A percentile compares a stretch with the other conserved stretches of the same genome.
Conservation (phyloP, 345 rosid species). For the Eucalyptus viminalis region DNA sequence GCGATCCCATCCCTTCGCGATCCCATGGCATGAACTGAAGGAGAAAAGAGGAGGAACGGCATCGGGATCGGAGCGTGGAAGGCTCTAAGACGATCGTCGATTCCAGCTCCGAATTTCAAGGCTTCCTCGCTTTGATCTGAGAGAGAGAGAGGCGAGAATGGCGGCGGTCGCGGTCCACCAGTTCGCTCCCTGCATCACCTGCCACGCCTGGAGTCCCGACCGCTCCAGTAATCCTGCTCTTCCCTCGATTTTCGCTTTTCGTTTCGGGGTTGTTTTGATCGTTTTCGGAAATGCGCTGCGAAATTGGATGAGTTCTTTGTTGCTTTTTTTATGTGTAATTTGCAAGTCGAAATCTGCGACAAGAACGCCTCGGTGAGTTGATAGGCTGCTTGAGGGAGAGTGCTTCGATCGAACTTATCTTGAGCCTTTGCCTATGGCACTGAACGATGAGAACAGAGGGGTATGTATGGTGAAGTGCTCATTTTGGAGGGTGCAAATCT, state of each 20-base stretch:
- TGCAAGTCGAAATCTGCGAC: background rate
- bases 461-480: accelerated
- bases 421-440: background rate
- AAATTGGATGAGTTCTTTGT: background rate
- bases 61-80: background rate
- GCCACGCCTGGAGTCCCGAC: conserved; percentile 98
- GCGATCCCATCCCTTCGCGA: background rate
- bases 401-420: background rate
- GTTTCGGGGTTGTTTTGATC: background rate
- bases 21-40: background rate
- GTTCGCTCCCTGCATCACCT: conserved; percentile 81
- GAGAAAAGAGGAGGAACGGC: background rate
- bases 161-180: conserved; percentile 66
- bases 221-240: conserved; percentile 38
- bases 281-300: background rate
- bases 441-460: background rate
- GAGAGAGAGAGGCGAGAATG: conserved; percentile 19
- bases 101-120: background rate
- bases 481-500: background rate
- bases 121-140: background rate
- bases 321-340: background rate
- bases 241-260: background rate
- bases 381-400: background rate
- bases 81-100: background rate
- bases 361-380: background rate